phyloP scores from a whole-genome alignment of 305 asterid genomes.

The Fraxinus dipetala region DNA sequence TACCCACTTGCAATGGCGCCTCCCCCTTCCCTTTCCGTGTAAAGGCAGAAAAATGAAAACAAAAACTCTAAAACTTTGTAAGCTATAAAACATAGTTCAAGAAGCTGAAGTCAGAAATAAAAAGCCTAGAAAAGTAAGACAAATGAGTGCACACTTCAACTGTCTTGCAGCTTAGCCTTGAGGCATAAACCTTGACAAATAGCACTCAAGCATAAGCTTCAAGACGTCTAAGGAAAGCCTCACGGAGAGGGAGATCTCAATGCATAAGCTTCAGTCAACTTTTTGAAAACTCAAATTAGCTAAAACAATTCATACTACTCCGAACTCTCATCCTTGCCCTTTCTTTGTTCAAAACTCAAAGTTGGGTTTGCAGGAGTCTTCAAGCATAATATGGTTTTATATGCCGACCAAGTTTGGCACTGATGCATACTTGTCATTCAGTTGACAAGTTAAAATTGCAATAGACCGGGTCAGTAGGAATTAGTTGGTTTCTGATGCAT shows the following conservation, averaged over 20 bases:
- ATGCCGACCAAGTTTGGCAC: slow-evolving; percentile 1
- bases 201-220: not conserved
- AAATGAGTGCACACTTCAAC: not conserved
- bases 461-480: not conserved
- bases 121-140: not conserved
- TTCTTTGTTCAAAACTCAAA: not conserved
- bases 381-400: slow-evolving; percentile 13
- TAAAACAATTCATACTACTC: not conserved
- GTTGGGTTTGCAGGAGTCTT: not conserved
- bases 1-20: not conserved
- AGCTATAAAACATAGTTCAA: not conserved
- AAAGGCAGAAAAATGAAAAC: not conserved
- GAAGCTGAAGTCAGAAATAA: not conserved
- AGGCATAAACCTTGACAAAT: not conserved
- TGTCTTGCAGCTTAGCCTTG: not conserved
- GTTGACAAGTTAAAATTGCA: slow-evolving; percentile 4
- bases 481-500: not conserved
- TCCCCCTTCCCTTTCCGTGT: not conserved
- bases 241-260: not conserved
- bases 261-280: not conserved
- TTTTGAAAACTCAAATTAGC: not conserved
- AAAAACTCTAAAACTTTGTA: not conserved
- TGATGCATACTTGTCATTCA: not conserved
- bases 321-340: not conserved
- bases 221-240: not conserved